Evolutionary conservation across 805 yeast genomes (phyloP).

Genomic region (Candida berthetii): DNA sequence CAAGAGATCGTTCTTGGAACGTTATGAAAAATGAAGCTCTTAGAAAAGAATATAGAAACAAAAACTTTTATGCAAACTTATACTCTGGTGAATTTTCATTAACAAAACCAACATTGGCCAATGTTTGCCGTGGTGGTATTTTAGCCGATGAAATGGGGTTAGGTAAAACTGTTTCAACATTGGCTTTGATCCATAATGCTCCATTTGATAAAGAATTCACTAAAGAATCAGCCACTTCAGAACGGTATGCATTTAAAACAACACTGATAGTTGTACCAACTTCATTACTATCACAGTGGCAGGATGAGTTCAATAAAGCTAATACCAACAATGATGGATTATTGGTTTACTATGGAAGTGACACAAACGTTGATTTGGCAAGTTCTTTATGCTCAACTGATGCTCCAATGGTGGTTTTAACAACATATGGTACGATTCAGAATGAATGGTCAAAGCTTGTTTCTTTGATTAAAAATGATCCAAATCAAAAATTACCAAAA

Average conservation of each 20-base stretch:
- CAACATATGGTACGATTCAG: constrained; percentile 84
- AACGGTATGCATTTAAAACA: constrained; percentile 56
- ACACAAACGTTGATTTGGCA: constrained; percentile 40
- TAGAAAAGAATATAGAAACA: constrained; percentile 7
- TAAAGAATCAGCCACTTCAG: neutral
- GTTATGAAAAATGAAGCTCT: constrained; percentile 19
- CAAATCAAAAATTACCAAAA: constrained; percentile 14
- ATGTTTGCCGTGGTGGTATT: constrained; percentile 73
- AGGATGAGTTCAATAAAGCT: constrained; percentile 63
- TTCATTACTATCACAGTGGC: constrained; percentile 92
- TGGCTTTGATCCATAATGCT: constrained; percentile 63
- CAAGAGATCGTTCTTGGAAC: constrained; percentile 38
- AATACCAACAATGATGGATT: constrained; percentile 40
- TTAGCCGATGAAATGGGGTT: constrained; percentile 96
- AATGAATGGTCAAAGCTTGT: constrained; percentile 58
- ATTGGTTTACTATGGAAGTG: constrained; percentile 73
- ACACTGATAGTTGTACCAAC: constrained; percentile 85
- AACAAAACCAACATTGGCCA: constrained; percentile 57
- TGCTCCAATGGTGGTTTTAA: constrained; percentile 67
- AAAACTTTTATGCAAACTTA: constrained; percentile 65
- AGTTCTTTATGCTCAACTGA: constrained; percentile 33
- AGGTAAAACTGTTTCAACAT: constrained; percentile 85
- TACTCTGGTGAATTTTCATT: constrained; percentile 75
- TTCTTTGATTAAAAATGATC: constrained; percentile 15
- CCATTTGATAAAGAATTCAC: constrained; percentile 39